Evolutionary conservation across 139 green algal genomes (phyloP), one percentile per base, ranked within the genome.

Genomic region (Micromonas commoda): DNA sequence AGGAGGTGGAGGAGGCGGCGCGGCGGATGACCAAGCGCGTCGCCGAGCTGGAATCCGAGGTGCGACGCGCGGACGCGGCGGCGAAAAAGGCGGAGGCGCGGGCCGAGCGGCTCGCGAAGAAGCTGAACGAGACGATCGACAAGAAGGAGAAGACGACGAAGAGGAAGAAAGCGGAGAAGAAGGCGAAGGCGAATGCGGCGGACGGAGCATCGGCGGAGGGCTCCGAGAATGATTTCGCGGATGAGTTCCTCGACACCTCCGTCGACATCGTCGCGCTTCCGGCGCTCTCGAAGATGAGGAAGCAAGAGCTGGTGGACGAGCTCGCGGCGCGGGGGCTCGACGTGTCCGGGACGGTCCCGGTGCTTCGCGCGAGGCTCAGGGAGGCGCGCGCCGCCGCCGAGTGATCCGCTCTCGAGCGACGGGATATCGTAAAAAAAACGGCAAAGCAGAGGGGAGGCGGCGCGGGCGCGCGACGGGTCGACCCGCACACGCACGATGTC

Each of bases 251-350:
- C 19, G 20, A n/a, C 20, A 20, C 20, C 52, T 63, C 20, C 20
- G 52, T n/a, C 20, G 52, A 63, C 20, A 19, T 20, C 19, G 26
- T 6, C n/a, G 32, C 64, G n/a, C 68, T 32, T 13, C 31, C 45
- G 45, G 51, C 71, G 51, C n/a, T 77, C 19, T 45, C 23, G 13
- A 52, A 51, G 28, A 77, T 77, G 71, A 66, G 52, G 29, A 57
- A 60, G 45, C 26, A 51, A 13, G 71, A 77, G 31, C 52, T 77
- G n/a, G 28, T 51, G 21, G 39, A 24, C 19, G 71, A 66, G 38
- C 52, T 32, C 71, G 29, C 29, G 51, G 52, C 26, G 29, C 24
- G 24, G 21, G 45, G 53, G 5, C 31, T 77, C 19, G 3, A 38
- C 51, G 24, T n/a, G 19, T 19, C 6, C 23, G 71, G 71, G 13